Conservation (phyloP, 495 filamentous ascomycete genomes). For the Lophiotrema nucula region DNA sequence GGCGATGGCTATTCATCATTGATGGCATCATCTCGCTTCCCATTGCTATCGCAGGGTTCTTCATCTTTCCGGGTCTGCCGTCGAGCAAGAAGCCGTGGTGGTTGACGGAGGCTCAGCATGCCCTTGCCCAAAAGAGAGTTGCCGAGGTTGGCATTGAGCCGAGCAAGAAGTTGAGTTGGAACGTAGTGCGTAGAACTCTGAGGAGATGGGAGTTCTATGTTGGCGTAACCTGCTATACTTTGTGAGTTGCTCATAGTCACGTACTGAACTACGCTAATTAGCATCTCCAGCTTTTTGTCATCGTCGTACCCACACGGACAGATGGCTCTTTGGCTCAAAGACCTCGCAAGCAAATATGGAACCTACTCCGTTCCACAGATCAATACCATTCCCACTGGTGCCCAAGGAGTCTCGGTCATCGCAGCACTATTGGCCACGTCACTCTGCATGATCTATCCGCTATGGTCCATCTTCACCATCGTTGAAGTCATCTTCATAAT, state of each 20-base stretch:
- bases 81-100: constrained; percentile 55
- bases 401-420: constrained; percentile 21
- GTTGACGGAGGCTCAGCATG: constrained; percentile 16
- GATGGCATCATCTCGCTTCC: constrained; percentile 61
- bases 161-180: constrained; percentile 6
- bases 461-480: constrained; percentile 21
- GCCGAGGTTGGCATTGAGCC: constrained; percentile 19
- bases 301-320: constrained; percentile 22
- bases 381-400: constrained; percentile 26
- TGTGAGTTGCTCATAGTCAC: neutral
- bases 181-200: constrained; percentile 14
- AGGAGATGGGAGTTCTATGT: constrained; percentile 23
- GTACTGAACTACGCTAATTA: neutral
- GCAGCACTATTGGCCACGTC: constrained; percentile 17
- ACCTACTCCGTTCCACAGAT: constrained; percentile 16
- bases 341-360: constrained; percentile 12
- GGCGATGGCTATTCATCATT: constrained; percentile 76
- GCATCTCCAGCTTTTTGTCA: constrained; percentile 9
- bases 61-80: constrained; percentile 73
- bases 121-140: constrained; percentile 5
- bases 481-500: constrained; percentile 11
- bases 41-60: constrained; percentile 52
- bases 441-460: constrained; percentile 24
- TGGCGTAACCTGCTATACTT: constrained; percentile 16
- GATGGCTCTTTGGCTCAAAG: constrained; percentile 24